Conservation (phyloP, 2,329 filamentous ascomycete species). For the Colletotrichum filicis region DNA sequence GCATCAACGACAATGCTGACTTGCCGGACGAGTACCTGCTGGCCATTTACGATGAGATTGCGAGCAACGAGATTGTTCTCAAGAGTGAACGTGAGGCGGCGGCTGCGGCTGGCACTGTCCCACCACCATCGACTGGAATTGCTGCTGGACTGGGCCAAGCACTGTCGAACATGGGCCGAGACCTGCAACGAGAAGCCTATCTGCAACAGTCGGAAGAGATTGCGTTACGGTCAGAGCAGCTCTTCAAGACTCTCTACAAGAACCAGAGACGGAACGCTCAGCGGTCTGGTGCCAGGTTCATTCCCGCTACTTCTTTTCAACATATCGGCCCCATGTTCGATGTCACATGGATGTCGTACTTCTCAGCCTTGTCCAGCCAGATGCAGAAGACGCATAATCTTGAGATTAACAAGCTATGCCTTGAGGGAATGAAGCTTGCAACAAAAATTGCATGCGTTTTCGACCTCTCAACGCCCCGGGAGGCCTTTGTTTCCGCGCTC, state of each 20-base stretch:
- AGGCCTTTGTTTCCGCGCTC: slow-evolving; percentile 93
- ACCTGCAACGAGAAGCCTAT: slow-evolving; percentile 92
- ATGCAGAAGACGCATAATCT: slow-evolving; percentile 94
- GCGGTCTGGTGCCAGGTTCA: slow-evolving; percentile 78
- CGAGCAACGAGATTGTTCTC: slow-evolving; percentile 90
- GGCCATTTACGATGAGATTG: slow-evolving; percentile 93
- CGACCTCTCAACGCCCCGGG: slow-evolving; percentile 89
- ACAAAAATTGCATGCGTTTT: slow-evolving; percentile 95
- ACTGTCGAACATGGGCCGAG: slow-evolving; percentile 89
- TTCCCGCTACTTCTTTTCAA: slow-evolving; percentile 91
- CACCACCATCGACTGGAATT: slow-evolving; percentile 73
- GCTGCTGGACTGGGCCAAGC: slow-evolving; percentile 89
- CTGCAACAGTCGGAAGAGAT: slow-evolving; percentile 97
- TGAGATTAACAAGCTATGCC: slow-evolving; percentile 89
- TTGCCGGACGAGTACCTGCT: slow-evolving; percentile 91
- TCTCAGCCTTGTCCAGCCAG: slow-evolving; percentile 92
- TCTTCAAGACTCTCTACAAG: slow-evolving; percentile 93
- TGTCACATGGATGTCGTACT: slow-evolving; percentile 98
- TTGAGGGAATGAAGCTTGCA: slow-evolving; percentile 94
- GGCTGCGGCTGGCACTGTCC: slow-evolving; percentile 76
- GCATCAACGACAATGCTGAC: slow-evolving; percentile 96
- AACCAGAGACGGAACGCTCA: slow-evolving; percentile 86
- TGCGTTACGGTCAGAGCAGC: slow-evolving; percentile 75
- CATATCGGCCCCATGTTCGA: slow-evolving; percentile 99
- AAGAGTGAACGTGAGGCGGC: slow-evolving; percentile 92